Evolutionary conservation across 2,329 filamentous ascomycete species (phyloP), one percentile per base, ranked within the genome.

Genomic region (Diaporthe sp.): DNA sequence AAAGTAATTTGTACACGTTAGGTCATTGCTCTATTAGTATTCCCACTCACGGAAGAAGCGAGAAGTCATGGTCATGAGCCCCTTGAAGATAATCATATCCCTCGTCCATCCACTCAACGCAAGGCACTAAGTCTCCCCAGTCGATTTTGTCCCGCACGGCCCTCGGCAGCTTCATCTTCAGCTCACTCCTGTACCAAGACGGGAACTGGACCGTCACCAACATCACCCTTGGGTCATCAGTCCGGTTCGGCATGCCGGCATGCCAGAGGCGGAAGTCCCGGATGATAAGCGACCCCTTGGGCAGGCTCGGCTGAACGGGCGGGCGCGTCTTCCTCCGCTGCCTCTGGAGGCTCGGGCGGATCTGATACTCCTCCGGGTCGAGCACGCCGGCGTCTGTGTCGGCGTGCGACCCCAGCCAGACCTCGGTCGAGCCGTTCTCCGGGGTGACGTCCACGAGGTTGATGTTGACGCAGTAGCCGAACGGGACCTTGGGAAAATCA

Each of bases 361-460:
- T 83, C 71, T 79, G 66, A 60, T 74, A 55, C 72, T 64, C 33
- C 12, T 74, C 66, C 13, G 76, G 58, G 66, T 78, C 77, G 73
- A 82, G 80, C 57, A 80, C 78, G 35, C 79, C 73, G 47, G 79
- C 75, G 74, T 81, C 77, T 72, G 83, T 84, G 28, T 83, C 83
- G n/a, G 79, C 75, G 76, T 89, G 87, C 0, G 84, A 86, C 1
- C 87, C 87, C 0, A 85, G 82, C 87, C 87, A 89, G 22, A 89
- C 79, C 78, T 89, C 87, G 0, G 87, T 89, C 1, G 83, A 82
- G 22, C 87, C 87, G 70, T 88, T 88, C 19, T 84, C 79, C 1
- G 84, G 81, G 4, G 82, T 82, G 57, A 85, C 85, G 38, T 86
- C 84, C 10, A 88, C 82, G 8, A 89, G 82, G 64, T 84, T 85